These are phyloP conservation scores for Leishmania aethiopica DNA, from an alignment of 208 protist genomes.

Conservation along the genomic window DNA sequence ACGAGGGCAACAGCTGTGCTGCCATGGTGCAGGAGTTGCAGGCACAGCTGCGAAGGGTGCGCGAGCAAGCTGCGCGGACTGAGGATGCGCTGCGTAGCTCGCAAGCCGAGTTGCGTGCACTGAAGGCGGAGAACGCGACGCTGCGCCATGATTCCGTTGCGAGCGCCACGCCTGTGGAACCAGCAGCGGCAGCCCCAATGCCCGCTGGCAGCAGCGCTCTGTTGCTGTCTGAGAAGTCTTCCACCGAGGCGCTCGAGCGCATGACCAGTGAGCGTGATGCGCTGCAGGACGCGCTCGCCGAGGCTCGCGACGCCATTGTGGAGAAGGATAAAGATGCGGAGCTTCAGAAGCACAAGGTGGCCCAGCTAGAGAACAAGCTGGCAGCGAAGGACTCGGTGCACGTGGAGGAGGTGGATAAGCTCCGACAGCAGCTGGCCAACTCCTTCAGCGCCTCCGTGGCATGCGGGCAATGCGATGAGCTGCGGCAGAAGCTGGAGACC, in stretches of 20 bases:
- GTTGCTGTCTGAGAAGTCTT: slow-evolving; percentile 8
- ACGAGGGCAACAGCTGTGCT: slow-evolving; percentile 16
- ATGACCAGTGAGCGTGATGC: slow-evolving; percentile 34
- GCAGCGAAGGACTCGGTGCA: slow-evolving; percentile 26
- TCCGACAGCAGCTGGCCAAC: slow-evolving; percentile 30
- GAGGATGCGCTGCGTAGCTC: slow-evolving; percentile 26
- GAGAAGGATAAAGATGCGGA: slow-evolving; percentile 55
- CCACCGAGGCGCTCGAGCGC: slow-evolving; percentile 20
- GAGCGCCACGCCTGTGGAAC: neutral
- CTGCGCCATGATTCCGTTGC: slow-evolving; percentile 22
- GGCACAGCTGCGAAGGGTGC: slow-evolving; percentile 41
- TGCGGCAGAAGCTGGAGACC: slow-evolving; percentile 33
- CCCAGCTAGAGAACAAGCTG: slow-evolving; percentile 25
- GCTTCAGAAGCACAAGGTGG: slow-evolving; percentile 42
- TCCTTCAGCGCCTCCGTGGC: slow-evolving; percentile 20
- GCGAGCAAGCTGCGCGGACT: slow-evolving; percentile 16
- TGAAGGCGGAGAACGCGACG: slow-evolving; percentile 28
- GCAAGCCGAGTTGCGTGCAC: slow-evolving; percentile 17
- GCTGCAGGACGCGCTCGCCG: slow-evolving; percentile 45
- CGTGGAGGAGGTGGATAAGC: slow-evolving; percentile 15
- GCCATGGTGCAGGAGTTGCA: slow-evolving; percentile 45
- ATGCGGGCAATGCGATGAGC: slow-evolving; percentile 24
- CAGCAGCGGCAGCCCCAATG: slow-evolving; percentile 5
- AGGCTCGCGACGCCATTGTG: slow-evolving; percentile 41
- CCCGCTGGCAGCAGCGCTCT: neutral